These are phyloP conservation scores for Abelmoschus esculentus DNA, from an alignment of 345 rosid species.

Conservation along the genomic window DNA sequence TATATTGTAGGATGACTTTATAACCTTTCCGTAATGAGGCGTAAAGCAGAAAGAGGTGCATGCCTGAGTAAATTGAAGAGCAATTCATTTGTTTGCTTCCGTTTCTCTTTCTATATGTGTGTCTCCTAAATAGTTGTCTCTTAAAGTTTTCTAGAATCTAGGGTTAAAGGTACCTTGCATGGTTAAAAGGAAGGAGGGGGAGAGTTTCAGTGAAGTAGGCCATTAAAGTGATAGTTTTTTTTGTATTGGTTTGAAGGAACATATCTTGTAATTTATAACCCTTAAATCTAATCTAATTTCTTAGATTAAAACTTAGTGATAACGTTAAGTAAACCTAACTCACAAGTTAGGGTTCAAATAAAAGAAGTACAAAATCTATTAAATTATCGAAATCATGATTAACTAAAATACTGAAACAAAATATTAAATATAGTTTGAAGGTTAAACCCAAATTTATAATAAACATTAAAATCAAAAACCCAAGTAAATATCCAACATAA, in stretches of 20 bases:
- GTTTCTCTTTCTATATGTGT: background rate
- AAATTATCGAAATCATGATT: too few relatives aligned
- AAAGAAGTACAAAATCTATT: too few relatives aligned
- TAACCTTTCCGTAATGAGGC: background rate
- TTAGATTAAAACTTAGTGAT: too few relatives aligned
- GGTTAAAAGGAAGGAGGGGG: background rate
- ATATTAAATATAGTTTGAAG: too few relatives aligned
- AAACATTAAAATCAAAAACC: too few relatives aligned
- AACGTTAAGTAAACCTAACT: too few relatives aligned
- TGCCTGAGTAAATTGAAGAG: background rate
- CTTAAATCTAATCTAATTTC: too few relatives aligned
- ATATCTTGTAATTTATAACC: too few relatives aligned
- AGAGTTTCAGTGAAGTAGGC: background rate
- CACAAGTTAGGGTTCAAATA: too few relatives aligned
- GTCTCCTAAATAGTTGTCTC: background rate
- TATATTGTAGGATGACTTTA: background rate
- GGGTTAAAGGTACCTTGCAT: background rate
- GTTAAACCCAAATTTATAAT: too few relatives aligned
- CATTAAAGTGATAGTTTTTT: background rate
- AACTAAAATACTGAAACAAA: too few relatives aligned
- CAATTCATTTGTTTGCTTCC: background rate
- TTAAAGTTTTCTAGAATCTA: background rate
- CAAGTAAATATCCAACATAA: too few relatives aligned
- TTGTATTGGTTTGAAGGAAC: background rate
- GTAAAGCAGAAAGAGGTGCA: background rate